Conservation (phyloP, 148 eudicot genomes). For the Camellia lanceoleosa region DNA sequence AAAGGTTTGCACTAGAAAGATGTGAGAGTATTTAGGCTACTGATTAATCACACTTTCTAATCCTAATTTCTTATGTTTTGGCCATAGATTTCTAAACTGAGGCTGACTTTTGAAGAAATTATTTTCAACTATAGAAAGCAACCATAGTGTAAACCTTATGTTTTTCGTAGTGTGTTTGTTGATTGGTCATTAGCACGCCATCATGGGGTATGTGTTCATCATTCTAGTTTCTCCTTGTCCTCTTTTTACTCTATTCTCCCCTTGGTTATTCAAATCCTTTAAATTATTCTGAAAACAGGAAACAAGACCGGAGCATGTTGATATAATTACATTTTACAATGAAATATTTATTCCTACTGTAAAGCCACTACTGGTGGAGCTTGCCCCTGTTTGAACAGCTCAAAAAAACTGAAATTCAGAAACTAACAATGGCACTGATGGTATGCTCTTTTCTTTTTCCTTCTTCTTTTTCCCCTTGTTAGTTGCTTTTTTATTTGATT, state of each 20-base stretch:
- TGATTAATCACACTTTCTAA: background rate
- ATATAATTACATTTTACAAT: conserved; percentile 81
- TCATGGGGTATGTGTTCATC: conserved; percentile 52
- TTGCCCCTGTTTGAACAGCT: too few species aligned
- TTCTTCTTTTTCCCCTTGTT: too few species aligned
- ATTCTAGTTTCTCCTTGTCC: background rate
- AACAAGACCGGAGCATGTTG: too few species aligned
- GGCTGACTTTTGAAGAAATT: conserved; percentile 72
- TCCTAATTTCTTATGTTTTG: conserved; percentile 10
- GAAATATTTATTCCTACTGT: too few species aligned
- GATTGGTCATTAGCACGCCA: conserved; percentile 68
- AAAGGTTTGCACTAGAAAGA: conserved; percentile 46
- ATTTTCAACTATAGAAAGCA: conserved; percentile 79
- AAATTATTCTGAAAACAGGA: too few species aligned
- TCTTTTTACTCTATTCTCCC: background rate
- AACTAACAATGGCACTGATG: too few species aligned
- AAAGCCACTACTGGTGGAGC: too few species aligned
- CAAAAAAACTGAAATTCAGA: too few species aligned
- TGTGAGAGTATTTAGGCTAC: background rate
- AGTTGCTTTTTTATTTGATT: too few species aligned
- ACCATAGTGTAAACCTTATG: conserved; percentile 81
- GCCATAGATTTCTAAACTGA: conserved; percentile 70
- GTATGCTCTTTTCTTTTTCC: too few species aligned
- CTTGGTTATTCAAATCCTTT: too few species aligned
- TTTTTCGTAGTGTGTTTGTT: conserved; percentile 81